Conservation (phyloP, 2,329 filamentous ascomycete species). For the Metarhizium guizhouense region DNA sequence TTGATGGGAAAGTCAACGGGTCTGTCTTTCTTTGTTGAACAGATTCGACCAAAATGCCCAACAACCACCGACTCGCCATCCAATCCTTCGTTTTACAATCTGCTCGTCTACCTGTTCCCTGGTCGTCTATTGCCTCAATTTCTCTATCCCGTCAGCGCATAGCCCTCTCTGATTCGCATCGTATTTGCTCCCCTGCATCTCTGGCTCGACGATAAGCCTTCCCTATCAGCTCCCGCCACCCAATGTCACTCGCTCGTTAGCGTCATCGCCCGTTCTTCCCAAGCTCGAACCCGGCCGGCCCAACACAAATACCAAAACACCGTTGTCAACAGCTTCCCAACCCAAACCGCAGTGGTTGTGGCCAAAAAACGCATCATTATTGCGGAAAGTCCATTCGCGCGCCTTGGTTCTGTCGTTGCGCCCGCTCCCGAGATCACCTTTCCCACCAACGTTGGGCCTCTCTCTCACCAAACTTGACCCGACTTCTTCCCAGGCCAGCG, state of each 20-base stretch:
- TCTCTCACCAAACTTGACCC: neutral
- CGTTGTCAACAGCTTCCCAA: neutral
- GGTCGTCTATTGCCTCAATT: neutral
- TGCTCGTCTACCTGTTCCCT: neutral
- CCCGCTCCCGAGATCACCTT: neutral
- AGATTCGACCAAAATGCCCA: neutral
- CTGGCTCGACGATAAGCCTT: neutral
- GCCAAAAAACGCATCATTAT: neutral
- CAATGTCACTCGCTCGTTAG: neutral
- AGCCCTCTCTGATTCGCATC: neutral
- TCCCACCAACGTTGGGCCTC: neutral
- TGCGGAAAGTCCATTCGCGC: neutral
- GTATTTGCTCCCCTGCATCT: neutral
- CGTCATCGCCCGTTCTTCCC: neutral
- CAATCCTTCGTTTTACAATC: neutral
- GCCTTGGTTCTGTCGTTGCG: neutral
- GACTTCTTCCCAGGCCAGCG: neutral
- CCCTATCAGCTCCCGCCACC: neutral
- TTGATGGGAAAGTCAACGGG: neutral
- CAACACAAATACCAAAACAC: too few relatives aligned
- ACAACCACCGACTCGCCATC: neutral
- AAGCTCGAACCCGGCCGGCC: neutral
- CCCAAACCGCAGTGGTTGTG: neutral
- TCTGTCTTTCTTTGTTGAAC: neutral
- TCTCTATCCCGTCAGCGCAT: neutral